Base-by-base conservation (phyloP, 2,329 filamentous ascomycete species). In the Meredithiella fracta region DNA sequence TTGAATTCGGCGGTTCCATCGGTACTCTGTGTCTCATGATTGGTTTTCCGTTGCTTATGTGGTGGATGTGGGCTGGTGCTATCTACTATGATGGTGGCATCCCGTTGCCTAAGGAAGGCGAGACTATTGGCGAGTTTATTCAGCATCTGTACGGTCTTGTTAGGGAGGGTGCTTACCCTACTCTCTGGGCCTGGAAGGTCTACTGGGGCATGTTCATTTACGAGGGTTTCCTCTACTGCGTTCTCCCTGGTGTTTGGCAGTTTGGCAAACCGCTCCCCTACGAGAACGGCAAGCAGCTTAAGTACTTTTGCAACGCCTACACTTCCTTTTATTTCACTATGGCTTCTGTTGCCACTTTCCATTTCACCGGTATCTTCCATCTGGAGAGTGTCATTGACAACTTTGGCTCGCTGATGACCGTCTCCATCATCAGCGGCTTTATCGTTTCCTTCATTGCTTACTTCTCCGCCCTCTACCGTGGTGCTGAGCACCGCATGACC, bases 11-110 rank as follows among this genome's bases (percentile, higher is more conserved):
- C 60, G 92, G 92, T 58, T 82, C 86, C 2, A 66, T 77, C n/a
- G 91, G 92, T 56, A 84, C 90, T 44, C 70, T 78, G 15, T 73
- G 78, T 62, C 89, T 96, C 79, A 97, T 97, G 88, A 76, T 89
- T 60, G 80, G 85, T 49, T 98, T 97, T 70, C 92, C 92, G n/a
- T 60, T 83, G 38, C 77, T 98, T 63, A 97, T 97, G 91, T 96
- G 87, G 78, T 97, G 96, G 72, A 95, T 98, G 90, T 97, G 90
- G 90, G 83, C 94, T 68, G 92, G 92, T 53, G 86, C 91, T 34
- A 90, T 83, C 52, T 95, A 91, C 72, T 98, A 96, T 71, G 74
- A 88, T 66, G 91, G 91, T 62, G 82, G 85, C 60, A 74, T 94
- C 53, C 92, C 92, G 15, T 70, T 72, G 47, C 85, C 80, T 1